phyloP scores from a whole-genome alignment of 805 yeast species.

The Lipomyces mesembrius region DNA sequence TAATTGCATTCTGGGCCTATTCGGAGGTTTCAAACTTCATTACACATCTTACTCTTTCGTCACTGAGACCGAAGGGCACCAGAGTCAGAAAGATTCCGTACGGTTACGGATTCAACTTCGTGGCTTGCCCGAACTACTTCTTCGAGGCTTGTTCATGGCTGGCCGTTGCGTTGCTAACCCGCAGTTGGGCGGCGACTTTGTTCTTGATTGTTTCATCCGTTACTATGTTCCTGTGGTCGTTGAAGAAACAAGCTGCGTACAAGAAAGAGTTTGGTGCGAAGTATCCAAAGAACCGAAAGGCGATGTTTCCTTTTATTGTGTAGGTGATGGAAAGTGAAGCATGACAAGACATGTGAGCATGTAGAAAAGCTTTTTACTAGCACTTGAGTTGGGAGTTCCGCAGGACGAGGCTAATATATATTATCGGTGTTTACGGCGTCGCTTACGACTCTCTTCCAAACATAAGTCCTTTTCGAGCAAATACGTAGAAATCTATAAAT shows the following conservation, averaged over 20 bases:
- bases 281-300: constrained; percentile 80
- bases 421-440: no score
- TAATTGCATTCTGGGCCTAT: constrained; percentile 40
- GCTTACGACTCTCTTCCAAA: no score
- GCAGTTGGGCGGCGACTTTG: constrained; percentile 61
- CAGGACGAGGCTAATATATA: no score
- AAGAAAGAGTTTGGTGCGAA: constrained; percentile 65
- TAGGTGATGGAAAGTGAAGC: constrained; percentile 48
- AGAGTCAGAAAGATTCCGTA: constrained; percentile 68
- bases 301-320: constrained; percentile 74
- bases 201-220: constrained; percentile 73
- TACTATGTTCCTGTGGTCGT: constrained; percentile 94
- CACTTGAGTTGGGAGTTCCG: no score
- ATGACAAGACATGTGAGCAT: neutral
- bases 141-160: constrained; percentile 84
- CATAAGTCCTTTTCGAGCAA: no score
- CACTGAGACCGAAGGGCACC: constrained; percentile 46
- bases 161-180: constrained; percentile 67
- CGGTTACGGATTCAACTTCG: constrained; percentile 80
- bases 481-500: no score
- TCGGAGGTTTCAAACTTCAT: constrained; percentile 75
- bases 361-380: neutral
- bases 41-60: constrained; percentile 67
- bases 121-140: constrained; percentile 91
- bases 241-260: constrained; percentile 76